Base-by-base conservation (phyloP, 768 basidiomycete genomes). In the Sarcodon aspratus region DNA sequence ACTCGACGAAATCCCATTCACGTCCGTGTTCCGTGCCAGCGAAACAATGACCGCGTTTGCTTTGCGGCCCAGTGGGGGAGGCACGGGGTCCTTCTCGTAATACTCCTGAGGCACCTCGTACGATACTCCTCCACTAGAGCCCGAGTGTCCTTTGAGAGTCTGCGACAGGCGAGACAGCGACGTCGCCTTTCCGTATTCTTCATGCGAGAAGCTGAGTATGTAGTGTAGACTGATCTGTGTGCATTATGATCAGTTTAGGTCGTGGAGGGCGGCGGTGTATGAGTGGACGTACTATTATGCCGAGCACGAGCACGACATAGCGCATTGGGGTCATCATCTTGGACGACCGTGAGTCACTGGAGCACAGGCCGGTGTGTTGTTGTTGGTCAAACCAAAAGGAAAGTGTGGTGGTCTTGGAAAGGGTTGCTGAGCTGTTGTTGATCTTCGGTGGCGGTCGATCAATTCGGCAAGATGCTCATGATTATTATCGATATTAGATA, bases 281-380 rank as follows among this genome's bases (percentile, higher is more conserved):
- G 38, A 9, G 12, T 9, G 17, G 3, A 56, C 65, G 45, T 47
- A 66, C 66, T 45, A 67, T 54, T 55, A 61, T 57, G 53, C 21
- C 47, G 50, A 66, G 54, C 50, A 65, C 64, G 50, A 80, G 61
- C 33, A 75, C 49, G 45, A 84, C 62, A 50, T 79, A 78, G 56
- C 80, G 75, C 67, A 76, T 70, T 42, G 79, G 73, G 45, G 80
- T 76, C 72, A 80, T 72, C 72, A 79, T 75, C 55, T 61, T 63
- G 61, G 27, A 37, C 40, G 27, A 15, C 27, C 9, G 40, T n/a
- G 15, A 2, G 40, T 27, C 40, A 42, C 15, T 9, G 5, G 2
- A 27, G 40, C 40, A n/a, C 8, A 27, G 40, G 40, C 13, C 17
- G 27, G 40, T 13, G 11, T 8, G 13, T 15, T 17, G 27, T 15